Conservation (phyloP, 2,329 filamentous ascomycete genomes). For the Pseudocercospora cruenta region DNA sequence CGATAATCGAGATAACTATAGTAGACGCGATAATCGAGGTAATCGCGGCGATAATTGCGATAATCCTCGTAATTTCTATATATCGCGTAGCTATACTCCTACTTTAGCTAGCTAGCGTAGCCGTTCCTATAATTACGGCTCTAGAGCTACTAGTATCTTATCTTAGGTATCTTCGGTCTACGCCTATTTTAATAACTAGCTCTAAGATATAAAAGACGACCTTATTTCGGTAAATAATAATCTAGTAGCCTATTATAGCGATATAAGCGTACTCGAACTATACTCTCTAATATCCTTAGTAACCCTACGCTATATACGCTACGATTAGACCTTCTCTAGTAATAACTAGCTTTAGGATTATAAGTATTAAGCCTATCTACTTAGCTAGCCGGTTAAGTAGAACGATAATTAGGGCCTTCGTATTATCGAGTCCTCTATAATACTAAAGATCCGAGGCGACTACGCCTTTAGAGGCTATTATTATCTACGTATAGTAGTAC, state of each 20-base stretch:
- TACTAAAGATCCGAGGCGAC: neutral
- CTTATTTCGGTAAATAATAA: too few species aligned
- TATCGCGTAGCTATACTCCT: too few species aligned
- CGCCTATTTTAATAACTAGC: too few species aligned
- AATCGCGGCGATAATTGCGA: neutral
- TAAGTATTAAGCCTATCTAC: neutral
- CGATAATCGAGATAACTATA: neutral
- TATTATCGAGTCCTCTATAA: neutral
- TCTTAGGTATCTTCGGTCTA: too few species aligned
- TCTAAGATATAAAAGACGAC: too few species aligned
- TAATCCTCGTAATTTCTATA: neutral
- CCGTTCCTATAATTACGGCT: neutral
- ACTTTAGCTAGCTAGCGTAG: neutral
- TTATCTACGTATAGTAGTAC: neutral
- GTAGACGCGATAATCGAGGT: neutral
- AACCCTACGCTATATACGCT: neutral
- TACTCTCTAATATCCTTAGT: neutral
- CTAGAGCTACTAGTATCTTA: too few species aligned
- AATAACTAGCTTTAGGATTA: neutral
- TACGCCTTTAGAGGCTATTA: neutral
- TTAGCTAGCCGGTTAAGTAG: neutral
- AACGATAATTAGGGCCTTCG: neutral
- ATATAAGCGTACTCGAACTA: neutral
- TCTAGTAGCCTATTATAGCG: neutral
- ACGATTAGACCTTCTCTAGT: neutral